These are phyloP conservation scores for Quillaja saponaria DNA, from an alignment of 306 rosid genomes.

Conservation along the genomic window DNA sequence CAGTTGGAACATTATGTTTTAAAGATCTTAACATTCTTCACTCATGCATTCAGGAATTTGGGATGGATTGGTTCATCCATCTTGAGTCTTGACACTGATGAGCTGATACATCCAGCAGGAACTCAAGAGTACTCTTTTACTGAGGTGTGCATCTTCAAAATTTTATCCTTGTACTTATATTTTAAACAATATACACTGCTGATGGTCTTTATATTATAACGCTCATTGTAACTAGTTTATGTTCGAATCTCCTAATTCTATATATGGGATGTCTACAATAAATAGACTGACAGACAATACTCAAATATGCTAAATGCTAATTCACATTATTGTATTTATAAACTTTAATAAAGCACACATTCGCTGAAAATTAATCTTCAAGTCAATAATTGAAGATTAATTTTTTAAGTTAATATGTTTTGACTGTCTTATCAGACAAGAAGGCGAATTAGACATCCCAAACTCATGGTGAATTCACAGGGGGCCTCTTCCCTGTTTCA, in stretches of 20 bases:
- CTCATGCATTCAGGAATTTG: conserved; percentile 51
- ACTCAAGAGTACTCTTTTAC: conserved; percentile 82
- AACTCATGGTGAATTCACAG: too few relatives aligned
- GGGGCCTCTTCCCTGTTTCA: too few relatives aligned
- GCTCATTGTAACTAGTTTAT: background rate
- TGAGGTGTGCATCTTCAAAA: conserved; percentile 57
- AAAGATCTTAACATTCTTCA: conserved; percentile 15
- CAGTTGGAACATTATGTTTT: conserved; percentile 7
- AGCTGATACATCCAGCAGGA: conserved; percentile 75
- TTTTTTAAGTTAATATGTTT: too few relatives aligned
- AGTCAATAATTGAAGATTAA: too few relatives aligned
- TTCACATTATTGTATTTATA: conserved; percentile 1
- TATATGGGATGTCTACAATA: background rate
- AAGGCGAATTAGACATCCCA: too few relatives aligned
- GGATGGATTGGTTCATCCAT: conserved; percentile 97
- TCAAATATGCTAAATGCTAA: background rate
- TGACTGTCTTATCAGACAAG: too few relatives aligned
- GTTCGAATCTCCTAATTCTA: background rate
- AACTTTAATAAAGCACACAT: background rate
- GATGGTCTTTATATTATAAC: conserved; percentile 1
- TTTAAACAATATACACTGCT: conserved; percentile 1
- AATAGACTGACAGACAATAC: background rate
- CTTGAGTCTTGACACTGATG: conserved; percentile 98
- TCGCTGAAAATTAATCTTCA: too few relatives aligned
- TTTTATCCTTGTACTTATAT: background rate